A percentile compares a stretch with the other conserved stretches of the same genome.
phyloP scores from a whole-genome alignment of 192 early-diverging fungal species.

The Bifiguratus adelaidae region DNA sequence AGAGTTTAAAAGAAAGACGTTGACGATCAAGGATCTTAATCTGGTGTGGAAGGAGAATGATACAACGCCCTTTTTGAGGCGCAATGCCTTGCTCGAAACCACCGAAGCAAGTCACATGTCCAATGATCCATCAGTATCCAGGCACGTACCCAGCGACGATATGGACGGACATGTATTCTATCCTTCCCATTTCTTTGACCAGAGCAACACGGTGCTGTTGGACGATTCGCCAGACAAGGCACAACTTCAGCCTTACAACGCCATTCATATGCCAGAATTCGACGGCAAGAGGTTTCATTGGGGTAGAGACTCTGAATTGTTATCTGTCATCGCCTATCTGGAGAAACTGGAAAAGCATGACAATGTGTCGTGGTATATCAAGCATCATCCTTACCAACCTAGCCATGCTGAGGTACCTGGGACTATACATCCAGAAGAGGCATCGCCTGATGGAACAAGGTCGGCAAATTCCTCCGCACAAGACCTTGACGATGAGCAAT shows the following conservation, averaged over 20 bases:
- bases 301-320: slow-evolving; percentile 24
- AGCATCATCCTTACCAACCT: slow-evolving; percentile 23
- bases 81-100: too few species aligned
- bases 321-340: slow-evolving; percentile 27
- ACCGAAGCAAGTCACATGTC: neutral
- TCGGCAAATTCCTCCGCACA: too few species aligned
- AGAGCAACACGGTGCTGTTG: slow-evolving; percentile 37
- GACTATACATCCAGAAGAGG: too few species aligned
- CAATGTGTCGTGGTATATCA: slow-evolving; percentile 36
- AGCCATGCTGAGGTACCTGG: too few species aligned
- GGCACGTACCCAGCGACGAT: neutral
- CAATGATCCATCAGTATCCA: neutral
- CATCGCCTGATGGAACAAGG: too few species aligned
- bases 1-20: slow-evolving; percentile 25
- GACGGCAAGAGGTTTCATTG: neutral
- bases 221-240: slow-evolving; percentile 39
- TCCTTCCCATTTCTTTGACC: slow-evolving; percentile 12
- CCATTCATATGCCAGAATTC: slow-evolving; percentile 24
- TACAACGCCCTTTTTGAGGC: too few species aligned
- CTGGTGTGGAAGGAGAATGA: slow-evolving; percentile 28
- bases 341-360: slow-evolving; percentile 8
- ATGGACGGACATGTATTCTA: too few species aligned
- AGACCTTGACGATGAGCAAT: too few species aligned
- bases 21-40: slow-evolving; percentile 54
- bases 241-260: slow-evolving; percentile 37